These are phyloP conservation scores for Colletotrichum ledebouriae DNA, from an alignment of 2,329 filamentous ascomycete species.

Conservation along the genomic window DNA sequence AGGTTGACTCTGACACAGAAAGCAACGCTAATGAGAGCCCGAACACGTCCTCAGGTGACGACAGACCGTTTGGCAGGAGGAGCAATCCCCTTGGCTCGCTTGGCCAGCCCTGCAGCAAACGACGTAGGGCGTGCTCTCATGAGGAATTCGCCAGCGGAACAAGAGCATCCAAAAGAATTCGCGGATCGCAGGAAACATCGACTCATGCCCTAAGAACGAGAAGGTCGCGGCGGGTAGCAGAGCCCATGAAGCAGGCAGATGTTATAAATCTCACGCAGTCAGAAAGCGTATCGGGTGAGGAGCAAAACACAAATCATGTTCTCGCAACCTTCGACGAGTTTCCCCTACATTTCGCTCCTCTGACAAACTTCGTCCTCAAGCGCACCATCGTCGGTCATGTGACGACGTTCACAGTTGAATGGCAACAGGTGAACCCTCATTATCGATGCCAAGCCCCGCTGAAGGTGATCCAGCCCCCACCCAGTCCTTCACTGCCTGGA, in stretches of 20 bases:
- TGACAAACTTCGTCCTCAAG: neutral
- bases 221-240: neutral
- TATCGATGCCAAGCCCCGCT: conserved; percentile 1
- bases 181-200: neutral
- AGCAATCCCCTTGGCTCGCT: neutral
- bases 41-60: neutral
- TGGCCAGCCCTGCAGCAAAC: neutral
- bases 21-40: neutral
- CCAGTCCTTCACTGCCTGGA: neutral
- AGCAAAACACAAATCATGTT: conserved; percentile 9
- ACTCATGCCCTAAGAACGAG: conserved; percentile 4
- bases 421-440: conserved; percentile 5
- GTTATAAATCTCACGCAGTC: neutral
- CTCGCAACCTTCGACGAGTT: conserved; percentile 8
- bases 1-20: conserved; percentile 10
- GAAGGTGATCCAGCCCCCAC: neutral
- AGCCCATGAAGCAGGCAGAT: conserved; percentile 3
- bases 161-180: neutral
- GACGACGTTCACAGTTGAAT: conserved; percentile 1
- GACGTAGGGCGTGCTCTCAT: neutral
- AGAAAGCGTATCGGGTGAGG: neutral
- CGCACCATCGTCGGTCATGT: neutral
- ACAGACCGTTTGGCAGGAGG: neutral
- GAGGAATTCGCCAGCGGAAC: neutral
- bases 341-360: neutral